Conservation (phyloP, 352 stramenopile genomes). For the Pythium brachiatum region DNA sequence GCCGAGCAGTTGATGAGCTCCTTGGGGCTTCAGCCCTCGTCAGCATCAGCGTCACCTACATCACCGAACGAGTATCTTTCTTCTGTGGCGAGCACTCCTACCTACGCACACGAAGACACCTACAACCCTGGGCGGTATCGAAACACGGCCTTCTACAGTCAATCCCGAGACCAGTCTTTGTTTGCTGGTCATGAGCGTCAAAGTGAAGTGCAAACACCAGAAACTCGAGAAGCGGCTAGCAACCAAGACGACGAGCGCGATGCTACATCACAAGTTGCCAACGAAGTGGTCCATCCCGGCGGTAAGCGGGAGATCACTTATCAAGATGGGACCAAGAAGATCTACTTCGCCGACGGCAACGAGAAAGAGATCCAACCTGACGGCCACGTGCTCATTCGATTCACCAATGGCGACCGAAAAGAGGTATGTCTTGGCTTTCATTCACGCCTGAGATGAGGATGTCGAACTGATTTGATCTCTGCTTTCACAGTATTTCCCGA, state of each 20-base stretch:
- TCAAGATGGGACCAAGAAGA: constrained; percentile 62
- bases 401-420: constrained; percentile 96
- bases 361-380: constrained; percentile 90
- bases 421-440: constrained; percentile 37
- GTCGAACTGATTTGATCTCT: background rate
- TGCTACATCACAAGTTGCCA: background rate
- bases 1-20: constrained; percentile 22
- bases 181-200: background rate
- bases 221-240: background rate
- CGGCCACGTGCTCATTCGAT: constrained; percentile 88
- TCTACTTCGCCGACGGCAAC: constrained; percentile 91
- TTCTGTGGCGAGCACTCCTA: constrained; percentile 4
- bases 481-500: constrained; percentile 43
- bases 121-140: constrained; percentile 24
- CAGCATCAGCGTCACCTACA: background rate
- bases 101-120: constrained; percentile 2
- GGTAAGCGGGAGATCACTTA: constrained; percentile 64
- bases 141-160: background rate
- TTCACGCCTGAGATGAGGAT: no score
- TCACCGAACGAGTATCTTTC: background rate
- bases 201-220: background rate
- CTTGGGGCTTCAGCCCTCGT: background rate
- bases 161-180: background rate
- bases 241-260: background rate
- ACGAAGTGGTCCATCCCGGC: constrained; percentile 51